Base-by-base conservation (phyloP, 2,329 filamentous ascomycete species). In the Camillea tinctor region DNA sequence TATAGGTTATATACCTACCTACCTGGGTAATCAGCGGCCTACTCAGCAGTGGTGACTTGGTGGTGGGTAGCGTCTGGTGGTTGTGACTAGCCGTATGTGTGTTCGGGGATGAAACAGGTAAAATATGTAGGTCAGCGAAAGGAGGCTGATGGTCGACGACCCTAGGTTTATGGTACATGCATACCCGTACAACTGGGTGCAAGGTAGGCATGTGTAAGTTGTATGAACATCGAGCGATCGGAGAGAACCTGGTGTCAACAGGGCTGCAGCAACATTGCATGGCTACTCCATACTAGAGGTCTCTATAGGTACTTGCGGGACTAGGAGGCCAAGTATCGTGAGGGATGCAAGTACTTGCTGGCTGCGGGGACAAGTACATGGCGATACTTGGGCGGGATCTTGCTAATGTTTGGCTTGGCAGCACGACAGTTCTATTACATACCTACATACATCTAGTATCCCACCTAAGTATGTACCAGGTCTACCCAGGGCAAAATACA, bases 231-330 rank as follows among this genome's bases (percentile, higher is more conserved):
- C 36, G 15, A 44, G 17, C 13, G 36, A 44, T 44, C 36, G 36
- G 36, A n/a, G 36, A n/a, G 36, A n/a, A 30, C 26, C 17, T 44
- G 36, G 36, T 44, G 17, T 17, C 36, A 44, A n/a, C 36, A 44
- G 36, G 48, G 60, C 57, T 62, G 57, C 58, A 44, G 36, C 36
- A 44, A n/a, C 36, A 54, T 58, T 53, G 58, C 52, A 56, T 30
- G 26, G 26, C 26, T 30, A 54, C 40, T 9, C 54, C 22, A 52
- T 49, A 44, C 49, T 26, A 13, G 44, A 58, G 30, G 52, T 44
- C 62, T 60, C 58, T 67, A 68, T 70, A 68, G 68, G 68, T 70
- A 69, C 68, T 57, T 69, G 67, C 62, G 65, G 64, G 64, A 69
- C 66, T 60, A 52, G 55, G 51, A 60, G 50, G 44, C 62, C 54